Evolutionary conservation across 305 asterid species (phyloP).

Genomic region (Coffea humblotiana): DNA sequence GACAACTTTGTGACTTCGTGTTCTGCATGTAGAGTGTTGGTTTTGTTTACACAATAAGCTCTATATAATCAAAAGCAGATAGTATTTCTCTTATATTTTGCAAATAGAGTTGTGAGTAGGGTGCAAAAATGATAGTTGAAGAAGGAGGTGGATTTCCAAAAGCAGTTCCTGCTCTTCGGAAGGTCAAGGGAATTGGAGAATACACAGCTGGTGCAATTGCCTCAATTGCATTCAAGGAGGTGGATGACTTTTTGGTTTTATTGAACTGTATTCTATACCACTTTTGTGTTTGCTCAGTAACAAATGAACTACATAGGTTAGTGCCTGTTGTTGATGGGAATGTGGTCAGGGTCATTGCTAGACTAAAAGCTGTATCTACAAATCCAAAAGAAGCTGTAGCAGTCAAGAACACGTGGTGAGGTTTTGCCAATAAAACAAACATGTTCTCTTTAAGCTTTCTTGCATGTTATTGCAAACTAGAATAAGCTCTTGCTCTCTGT

Average conservation of each 20-base stretch:
- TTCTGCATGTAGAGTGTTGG: background rate
- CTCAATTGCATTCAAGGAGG: slow-evolving; percentile 93
- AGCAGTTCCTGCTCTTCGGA: slow-evolving; percentile 69
- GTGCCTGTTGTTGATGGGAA: slow-evolving; percentile 99
- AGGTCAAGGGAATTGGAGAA: slow-evolving; percentile 83
- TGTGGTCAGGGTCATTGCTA: slow-evolving; percentile 81
- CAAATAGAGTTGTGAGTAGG: slow-evolving; percentile 44
- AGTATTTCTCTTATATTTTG: slow-evolving; percentile 12
- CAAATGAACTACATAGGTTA: slow-evolving; percentile 46
- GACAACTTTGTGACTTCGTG: background rate
- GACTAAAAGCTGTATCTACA: slow-evolving; percentile 83
- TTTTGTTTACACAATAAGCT: background rate
- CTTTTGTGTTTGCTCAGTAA: slow-evolving; percentile 13
- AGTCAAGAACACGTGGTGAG: slow-evolving; percentile 78
- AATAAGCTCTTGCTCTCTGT: background rate
- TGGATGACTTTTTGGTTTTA: slow-evolving; percentile 45
- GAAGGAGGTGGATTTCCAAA: slow-evolving; percentile 74
- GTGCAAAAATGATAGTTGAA: slow-evolving; percentile 90
- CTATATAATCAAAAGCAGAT: background rate
- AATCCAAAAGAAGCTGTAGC: slow-evolving; percentile 72
- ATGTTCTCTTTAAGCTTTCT: slow-evolving; percentile 9
- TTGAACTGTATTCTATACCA: slow-evolving; percentile 4
- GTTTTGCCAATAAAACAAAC: slow-evolving; percentile 6
- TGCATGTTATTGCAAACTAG: background rate
- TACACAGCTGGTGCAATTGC: slow-evolving; percentile 99